Evolutionary conservation across 192 early-diverging fungal genomes (phyloP).

Genomic region (Coemansia sp.): DNA sequence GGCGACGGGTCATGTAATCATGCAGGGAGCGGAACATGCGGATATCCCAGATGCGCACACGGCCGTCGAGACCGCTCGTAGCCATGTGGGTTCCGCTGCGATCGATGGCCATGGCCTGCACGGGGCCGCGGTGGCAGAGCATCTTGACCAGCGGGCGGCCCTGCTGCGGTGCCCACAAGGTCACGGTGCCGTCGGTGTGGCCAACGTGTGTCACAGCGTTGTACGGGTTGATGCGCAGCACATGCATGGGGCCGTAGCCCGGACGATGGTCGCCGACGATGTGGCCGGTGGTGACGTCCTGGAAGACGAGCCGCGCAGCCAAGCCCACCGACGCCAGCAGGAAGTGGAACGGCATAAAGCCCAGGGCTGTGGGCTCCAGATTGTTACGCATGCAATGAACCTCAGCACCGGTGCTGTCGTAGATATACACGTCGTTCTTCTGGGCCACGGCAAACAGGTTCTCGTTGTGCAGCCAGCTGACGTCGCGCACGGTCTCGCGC

Average conservation of each 20-base stretch:
- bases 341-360: slow-evolving; percentile 93
- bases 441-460: slow-evolving; percentile 92
- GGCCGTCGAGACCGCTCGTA: slow-evolving; percentile 85
- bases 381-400: slow-evolving; percentile 84
- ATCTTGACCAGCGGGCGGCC: slow-evolving; percentile 86
- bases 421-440: slow-evolving; percentile 93
- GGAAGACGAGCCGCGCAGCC: slow-evolving; percentile 81
- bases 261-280: slow-evolving; percentile 76
- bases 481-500: slow-evolving; percentile 86
- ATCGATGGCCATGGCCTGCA: slow-evolving; percentile 82
- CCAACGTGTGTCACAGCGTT: slow-evolving; percentile 89
- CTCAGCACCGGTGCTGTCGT: slow-evolving; percentile 87
- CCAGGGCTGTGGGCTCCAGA: slow-evolving; percentile 75
- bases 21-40: slow-evolving; percentile 77
- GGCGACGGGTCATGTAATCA: slow-evolving; percentile 71
- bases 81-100: slow-evolving; percentile 79
- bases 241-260: slow-evolving; percentile 70
- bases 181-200: slow-evolving; percentile 86
- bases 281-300: slow-evolving; percentile 89
- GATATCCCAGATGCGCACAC: slow-evolving; percentile 92
- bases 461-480: slow-evolving; percentile 95
- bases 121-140: slow-evolving; percentile 85
- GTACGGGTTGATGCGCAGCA: slow-evolving; percentile 87
- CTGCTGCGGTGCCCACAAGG: slow-evolving; percentile 88
- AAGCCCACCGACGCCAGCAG: slow-evolving; percentile 80